Percentiles rank a stretch among this genome's conserved stretches.
Conservation (phyloP, 1,284 basidiomycete genomes). For the Sanghuangporus sanghuang region DNA sequence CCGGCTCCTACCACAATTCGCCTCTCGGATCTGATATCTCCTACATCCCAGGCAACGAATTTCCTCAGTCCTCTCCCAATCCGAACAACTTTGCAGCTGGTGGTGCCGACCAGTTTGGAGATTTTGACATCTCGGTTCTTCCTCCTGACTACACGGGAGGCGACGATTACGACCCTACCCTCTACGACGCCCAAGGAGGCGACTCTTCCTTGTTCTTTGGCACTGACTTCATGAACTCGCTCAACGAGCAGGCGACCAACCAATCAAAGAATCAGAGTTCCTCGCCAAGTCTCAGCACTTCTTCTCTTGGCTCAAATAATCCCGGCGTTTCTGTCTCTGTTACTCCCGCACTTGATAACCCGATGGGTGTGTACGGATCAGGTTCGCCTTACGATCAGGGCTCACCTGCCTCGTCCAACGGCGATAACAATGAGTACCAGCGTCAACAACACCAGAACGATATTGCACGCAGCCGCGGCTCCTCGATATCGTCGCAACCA, state of each 20-base stretch:
- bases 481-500: conserved; percentile 56
- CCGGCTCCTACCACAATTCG: conserved; percentile 15
- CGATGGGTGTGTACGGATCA: conserved; percentile 2
- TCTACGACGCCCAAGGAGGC: conserved; percentile 54
- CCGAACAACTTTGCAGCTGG: conserved; percentile 28
- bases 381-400: conserved; percentile 43
- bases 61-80: conserved; percentile 3
- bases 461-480: conserved; percentile 51
- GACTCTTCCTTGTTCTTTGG: conserved; percentile 54
- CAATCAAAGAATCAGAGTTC: conserved; percentile 8
- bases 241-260: conserved; percentile 16
- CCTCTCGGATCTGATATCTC: conserved; percentile 14
- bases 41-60: conserved; percentile 15
- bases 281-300: conserved; percentile 14
- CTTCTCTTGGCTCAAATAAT: conserved; percentile 19
- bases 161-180: conserved; percentile 59
- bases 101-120: conserved; percentile 60
- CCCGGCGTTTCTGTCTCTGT: conserved; percentile 37
- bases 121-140: conserved; percentile 46
- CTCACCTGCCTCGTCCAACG: conserved; percentile 57
- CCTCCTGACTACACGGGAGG: conserved; percentile 29
- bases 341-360: conserved; percentile 33
- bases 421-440: conserved; percentile 31
- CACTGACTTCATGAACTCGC: conserved; percentile 40
- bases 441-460: conserved; percentile 22